A percentile compares a stretch with the other conserved stretches of the same genome.
phyloP scores from a whole-genome alignment of 176 grass and related monocot genomes.

The Aegilops longissima region DNA sequence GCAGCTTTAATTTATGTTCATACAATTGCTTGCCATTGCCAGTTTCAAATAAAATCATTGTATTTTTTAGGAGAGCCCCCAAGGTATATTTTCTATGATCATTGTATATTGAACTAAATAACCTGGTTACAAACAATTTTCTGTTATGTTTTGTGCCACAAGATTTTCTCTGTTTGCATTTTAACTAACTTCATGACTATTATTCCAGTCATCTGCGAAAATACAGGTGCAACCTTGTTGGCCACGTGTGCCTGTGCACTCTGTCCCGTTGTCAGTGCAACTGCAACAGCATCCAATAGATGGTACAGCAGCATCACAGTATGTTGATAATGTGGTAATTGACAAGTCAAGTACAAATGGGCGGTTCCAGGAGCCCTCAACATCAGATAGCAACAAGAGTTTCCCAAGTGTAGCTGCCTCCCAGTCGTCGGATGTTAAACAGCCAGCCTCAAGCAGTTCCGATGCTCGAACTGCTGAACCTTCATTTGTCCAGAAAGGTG shows the following conservation, averaged over 20 bases:
- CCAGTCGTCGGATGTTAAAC: conserved; percentile 52
- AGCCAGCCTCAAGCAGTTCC: conserved; percentile 44
- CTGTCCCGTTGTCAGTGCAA: conserved; percentile 70
- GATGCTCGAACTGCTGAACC: conserved; percentile 43
- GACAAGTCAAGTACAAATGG: conserved; percentile 52
- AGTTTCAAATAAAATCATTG: conserved; percentile 7
- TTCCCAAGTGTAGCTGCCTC: conserved; percentile 42
- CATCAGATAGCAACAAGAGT: conserved; percentile 48
- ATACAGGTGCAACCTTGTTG: conserved; percentile 90
- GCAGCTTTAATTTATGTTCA: background rate
- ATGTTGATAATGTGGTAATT: conserved; percentile 49
- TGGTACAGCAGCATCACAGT: conserved; percentile 41
- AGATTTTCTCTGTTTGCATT: conserved; percentile 18
- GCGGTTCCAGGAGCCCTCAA: conserved; percentile 50
- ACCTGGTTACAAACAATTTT: background rate
- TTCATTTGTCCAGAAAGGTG: conserved; percentile 30
- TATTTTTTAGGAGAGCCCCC: too few species aligned
- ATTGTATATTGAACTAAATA: conserved; percentile 2
- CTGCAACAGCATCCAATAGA: conserved; percentile 84
- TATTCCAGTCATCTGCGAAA: conserved; percentile 75
- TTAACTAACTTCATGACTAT: conserved; percentile 27
- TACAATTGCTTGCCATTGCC: background rate
- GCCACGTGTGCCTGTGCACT: conserved; percentile 85
- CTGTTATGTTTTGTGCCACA: background rate
- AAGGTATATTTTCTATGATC: background rate